These are phyloP conservation scores for Hanseniaspora pseudoguilliermondii DNA, from an alignment of 805 yeast genomes.

Conservation along the genomic window DNA sequence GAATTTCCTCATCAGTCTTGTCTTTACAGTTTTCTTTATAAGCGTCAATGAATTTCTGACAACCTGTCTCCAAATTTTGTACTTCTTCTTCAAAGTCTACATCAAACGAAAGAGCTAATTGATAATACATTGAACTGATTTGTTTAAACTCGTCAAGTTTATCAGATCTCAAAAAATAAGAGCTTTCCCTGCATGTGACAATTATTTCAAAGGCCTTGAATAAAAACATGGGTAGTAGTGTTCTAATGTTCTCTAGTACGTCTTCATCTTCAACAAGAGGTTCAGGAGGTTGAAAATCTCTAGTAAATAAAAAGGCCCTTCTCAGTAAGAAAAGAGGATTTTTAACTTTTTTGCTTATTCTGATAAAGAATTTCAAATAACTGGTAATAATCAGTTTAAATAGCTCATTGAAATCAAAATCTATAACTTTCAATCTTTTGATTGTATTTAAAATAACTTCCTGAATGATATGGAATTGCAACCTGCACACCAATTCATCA, in stretches of 20 bases:
- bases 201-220: conserved; percentile 28
- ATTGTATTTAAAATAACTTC: neutral
- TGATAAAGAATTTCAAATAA: conserved; percentile 2
- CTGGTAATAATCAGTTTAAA: conserved; percentile 2
- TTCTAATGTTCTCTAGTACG: conserved; percentile 51
- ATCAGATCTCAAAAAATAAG: neutral
- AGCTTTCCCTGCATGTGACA: neutral
- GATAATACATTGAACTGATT: conserved; percentile 31
- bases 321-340: conserved; percentile 38
- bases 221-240: conserved; percentile 44
- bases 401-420: conserved; percentile 1
- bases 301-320: conserved; percentile 50
- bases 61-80: conserved; percentile 28
- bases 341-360: neutral
- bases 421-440: neutral
- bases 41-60: conserved; percentile 30
- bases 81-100: conserved; percentile 39
- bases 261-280: conserved; percentile 31
- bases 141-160: conserved; percentile 20
- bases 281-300: conserved; percentile 41
- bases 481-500: neutral
- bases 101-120: conserved; percentile 54
- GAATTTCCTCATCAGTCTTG: conserved; percentile 26
- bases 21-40: conserved; percentile 23
- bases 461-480: neutral